Base-by-base conservation (phyloP, 805 yeast species). In the Monosporozyma servazzii region DNA sequence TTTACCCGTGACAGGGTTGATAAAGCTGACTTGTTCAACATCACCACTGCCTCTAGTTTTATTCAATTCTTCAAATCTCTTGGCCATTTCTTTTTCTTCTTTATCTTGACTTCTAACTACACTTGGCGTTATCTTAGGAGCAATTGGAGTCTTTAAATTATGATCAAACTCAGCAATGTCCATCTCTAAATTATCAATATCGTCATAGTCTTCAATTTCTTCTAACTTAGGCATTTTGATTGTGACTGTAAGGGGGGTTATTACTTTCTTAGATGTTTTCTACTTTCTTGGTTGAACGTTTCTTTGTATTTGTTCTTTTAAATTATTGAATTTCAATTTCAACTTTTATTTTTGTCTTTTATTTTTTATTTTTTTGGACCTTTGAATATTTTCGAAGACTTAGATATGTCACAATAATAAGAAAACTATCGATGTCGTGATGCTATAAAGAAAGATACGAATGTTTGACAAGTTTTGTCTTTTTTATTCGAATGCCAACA, bases 121-220 rank as follows among this genome's bases (percentile, higher is more conserved):
- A 1, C 73, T 68, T 37, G 88, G 85, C 55, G 76, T 75, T 21
- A 82, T 77, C 58, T 77, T 74, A 47, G 89, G 88, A 1, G 90
- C 90, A 21, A 84, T 69, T 7, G 91, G 86, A 0, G 91, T 83
- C 42, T 67, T 75, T 55, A 85, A 69, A 40, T 70, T 67, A 23
- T 84, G 89, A 68, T 89, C 97, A 56, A 88, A 85, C 71, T 91
- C 95, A 3, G 95, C 95, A 27, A 90, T 74, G 69, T 90, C 96
- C 86, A 88, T 84, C 61, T 91, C 96, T 81, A 88, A 75, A 71
- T 89, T 83, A 64, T 90, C 97, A 69, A 91, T 81, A 60, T 84
- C 90, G 56, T 87, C 95, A 62, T 81, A 86, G 65, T 84, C 89
- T 51, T 73, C 75, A 52, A 86, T 81, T 59, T 85, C 90, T 65